A percentile compares a stretch with the other conserved stretches of the same genome.
phyloP scores from a whole-genome alignment of 768 basidiomycete genomes.

The Goffeauzyma gilvescens region DNA sequence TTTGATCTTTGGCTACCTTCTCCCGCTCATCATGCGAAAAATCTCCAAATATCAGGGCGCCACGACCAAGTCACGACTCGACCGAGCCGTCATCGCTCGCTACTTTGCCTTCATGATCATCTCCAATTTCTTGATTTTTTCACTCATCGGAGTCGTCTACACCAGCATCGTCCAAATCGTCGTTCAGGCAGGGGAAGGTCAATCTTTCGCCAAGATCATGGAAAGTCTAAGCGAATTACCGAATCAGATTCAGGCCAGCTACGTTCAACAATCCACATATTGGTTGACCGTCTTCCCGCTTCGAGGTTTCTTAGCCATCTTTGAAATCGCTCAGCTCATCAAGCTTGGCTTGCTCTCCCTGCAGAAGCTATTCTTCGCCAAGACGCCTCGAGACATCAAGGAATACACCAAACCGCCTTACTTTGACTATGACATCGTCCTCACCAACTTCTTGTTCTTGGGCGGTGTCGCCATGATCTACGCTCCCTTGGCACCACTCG shows the following conservation, averaged over 20 bases:
- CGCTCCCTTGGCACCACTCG: slow-evolving; percentile 81
- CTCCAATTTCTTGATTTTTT: slow-evolving; percentile 85
- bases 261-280: slow-evolving; percentile 75
- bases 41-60: slow-evolving; percentile 52
- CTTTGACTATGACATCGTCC: slow-evolving; percentile 53
- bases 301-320: slow-evolving; percentile 82
- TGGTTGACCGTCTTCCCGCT: slow-evolving; percentile 93
- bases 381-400: slow-evolving; percentile 31
- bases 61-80: slow-evolving; percentile 28
- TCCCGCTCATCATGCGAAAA: slow-evolving; percentile 81
- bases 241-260: slow-evolving; percentile 56
- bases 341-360: slow-evolving; percentile 45
- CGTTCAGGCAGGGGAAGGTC: slow-evolving; percentile 3
- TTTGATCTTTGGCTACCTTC: slow-evolving; percentile 68
- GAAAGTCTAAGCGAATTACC: slow-evolving; percentile 29
- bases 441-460: slow-evolving; percentile 48
- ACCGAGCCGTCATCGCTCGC: slow-evolving; percentile 75
- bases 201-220: slow-evolving; percentile 9
- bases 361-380: slow-evolving; percentile 23
- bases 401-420: slow-evolving; percentile 44
- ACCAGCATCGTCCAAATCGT: slow-evolving; percentile 36
- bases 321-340: slow-evolving; percentile 87
- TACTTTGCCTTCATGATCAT: slow-evolving; percentile 89
- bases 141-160: slow-evolving; percentile 71
- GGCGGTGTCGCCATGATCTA: slow-evolving; percentile 85